Evolutionary conservation across 1,284 basidiomycete species (phyloP).

Genomic region (Cutaneotrichosporon sp.): DNA sequence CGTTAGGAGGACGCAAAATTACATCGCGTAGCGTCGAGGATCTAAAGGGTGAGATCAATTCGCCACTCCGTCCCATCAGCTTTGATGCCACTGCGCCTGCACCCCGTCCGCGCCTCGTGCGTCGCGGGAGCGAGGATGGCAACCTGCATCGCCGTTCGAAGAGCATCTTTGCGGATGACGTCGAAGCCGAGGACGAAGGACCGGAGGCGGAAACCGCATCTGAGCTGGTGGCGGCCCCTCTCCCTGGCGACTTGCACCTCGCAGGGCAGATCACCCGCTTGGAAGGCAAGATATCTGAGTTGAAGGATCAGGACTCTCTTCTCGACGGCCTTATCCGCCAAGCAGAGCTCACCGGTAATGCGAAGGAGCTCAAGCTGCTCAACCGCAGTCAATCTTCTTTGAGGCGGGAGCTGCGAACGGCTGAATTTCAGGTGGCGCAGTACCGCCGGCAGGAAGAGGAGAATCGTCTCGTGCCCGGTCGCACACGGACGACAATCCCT

Average conservation of each 20-base stretch:
- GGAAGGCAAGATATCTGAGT: constrained; percentile 64
- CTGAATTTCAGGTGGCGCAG: constrained; percentile 81
- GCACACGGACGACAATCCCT: constrained; percentile 71
- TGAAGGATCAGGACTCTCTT: constrained; percentile 74
- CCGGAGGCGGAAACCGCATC: constrained; percentile 48
- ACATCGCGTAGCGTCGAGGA: constrained; percentile 37
- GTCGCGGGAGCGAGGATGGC: constrained; percentile 6
- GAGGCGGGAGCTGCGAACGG: constrained; percentile 72
- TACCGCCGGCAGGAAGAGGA: constrained; percentile 85
- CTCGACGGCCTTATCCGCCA: constrained; percentile 83
- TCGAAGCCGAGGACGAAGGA: constrained; percentile 48
- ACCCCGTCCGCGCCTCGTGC: background rate
- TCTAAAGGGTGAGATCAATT: constrained; percentile 11
- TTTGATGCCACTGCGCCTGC: background rate
- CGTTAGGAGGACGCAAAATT: constrained; percentile 15
- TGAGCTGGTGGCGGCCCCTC: constrained; percentile 57
- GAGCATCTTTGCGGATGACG: constrained; percentile 45
- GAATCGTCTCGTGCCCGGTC: constrained; percentile 71
- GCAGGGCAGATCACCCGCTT: constrained; percentile 74
- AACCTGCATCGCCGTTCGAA: constrained; percentile 3
- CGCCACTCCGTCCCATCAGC: constrained; percentile 3
- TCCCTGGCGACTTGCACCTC: constrained; percentile 78
- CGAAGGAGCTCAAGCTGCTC: constrained; percentile 74
- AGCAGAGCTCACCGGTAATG: constrained; percentile 87
- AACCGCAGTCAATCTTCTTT: constrained; percentile 74